Base-by-base conservation (phyloP, 768 basidiomycete genomes). In the Lentinula sp. region DNA sequence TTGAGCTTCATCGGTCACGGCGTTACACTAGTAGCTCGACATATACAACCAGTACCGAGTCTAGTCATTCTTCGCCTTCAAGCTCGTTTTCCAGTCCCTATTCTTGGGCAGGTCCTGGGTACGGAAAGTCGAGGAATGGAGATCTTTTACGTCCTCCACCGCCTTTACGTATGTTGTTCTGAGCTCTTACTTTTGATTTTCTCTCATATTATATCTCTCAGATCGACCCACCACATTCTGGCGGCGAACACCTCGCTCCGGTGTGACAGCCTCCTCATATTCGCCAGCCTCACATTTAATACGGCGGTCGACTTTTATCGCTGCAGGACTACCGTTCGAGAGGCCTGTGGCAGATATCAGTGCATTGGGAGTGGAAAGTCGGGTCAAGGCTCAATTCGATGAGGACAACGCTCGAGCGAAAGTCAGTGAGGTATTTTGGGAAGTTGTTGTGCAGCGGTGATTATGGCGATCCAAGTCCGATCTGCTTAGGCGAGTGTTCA, bases 181-280 rank as follows among this genome's bases (percentile, higher is more conserved):
- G 1, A 79, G 42, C 35, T 46, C 23, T 23, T 57, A 15, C 18
- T 8, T n/a, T 31, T 6, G n/a, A 3, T n/a, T 5, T 50, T 35
- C 35, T 8, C 21, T 57, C 53, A 7, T 53, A 45, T 10, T 55
- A 43, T 60, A 31, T 50, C 13, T 23, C 31, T 15, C 63, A 91
- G 89, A 90, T 39, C 87, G 90, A n/a, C 89, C 90, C 0, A 88
- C 84, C 6, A 88, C 90, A 0, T 91, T 92, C 70, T 92, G 90
- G 90, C 80, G 88, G 35, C 85, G 84, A 64, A 89, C 87, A 1
- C 80, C 74, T 34, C 83, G 85, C 13, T 89, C 88, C 18, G 90
- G 88, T 15, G 87, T 91, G 1, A 79, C 87, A 50, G 81, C 78
- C 4, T 81, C 87, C 5, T 85, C 83, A 0, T 91, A 89, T 68